These are phyloP conservation scores for Fusarium proliferatum DNA, from an alignment of 2,329 filamentous ascomycete species.

Conservation along the genomic window DNA sequence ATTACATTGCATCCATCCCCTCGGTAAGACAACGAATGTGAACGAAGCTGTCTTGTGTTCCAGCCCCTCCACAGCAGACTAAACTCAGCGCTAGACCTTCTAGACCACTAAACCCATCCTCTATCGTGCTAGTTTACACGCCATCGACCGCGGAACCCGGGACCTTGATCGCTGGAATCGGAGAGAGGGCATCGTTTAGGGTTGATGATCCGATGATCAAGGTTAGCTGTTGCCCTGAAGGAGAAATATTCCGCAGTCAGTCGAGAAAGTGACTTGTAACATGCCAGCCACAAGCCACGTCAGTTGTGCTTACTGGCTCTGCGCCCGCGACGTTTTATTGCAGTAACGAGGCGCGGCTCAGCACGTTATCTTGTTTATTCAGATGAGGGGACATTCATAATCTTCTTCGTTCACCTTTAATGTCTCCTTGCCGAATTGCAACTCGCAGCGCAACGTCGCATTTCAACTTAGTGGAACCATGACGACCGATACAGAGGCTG, in stretches of 20 bases:
- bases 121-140: neutral
- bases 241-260: neutral
- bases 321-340: constrained; percentile 7
- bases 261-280: neutral
- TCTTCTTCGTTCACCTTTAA: neutral
- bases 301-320: neutral
- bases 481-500: neutral
- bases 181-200: neutral
- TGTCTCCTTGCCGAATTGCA: neutral
- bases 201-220: neutral
- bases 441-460: too few species aligned
- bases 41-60: neutral
- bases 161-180: neutral
- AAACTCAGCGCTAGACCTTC: neutral
- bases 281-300: constrained; percentile 1
- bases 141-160: neutral
- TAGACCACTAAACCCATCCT: neutral
- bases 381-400: neutral
- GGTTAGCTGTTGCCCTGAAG: neutral
- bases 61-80: neutral
- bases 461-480: neutral
- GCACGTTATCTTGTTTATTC: neutral
- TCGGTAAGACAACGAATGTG: neutral
- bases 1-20: neutral
- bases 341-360: constrained; percentile 17